Evolutionary conservation across 2,329 filamentous ascomycete genomes (phyloP).

Genomic region (Neopestalotiopsis sp.): DNA sequence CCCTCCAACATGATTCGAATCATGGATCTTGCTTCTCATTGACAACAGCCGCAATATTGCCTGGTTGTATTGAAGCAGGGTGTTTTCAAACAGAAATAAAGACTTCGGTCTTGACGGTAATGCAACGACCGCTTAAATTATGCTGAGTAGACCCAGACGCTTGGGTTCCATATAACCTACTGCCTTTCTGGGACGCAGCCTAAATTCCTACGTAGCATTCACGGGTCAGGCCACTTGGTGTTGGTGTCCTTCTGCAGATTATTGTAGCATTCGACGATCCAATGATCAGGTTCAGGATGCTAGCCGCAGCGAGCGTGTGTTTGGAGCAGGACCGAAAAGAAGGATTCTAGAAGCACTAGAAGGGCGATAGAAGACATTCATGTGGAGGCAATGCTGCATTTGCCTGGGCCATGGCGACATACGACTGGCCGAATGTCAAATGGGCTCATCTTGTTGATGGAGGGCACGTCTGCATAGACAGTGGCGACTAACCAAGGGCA

Average conservation of each 20-base stretch:
- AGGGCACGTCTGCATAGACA: slow-evolving; percentile 8
- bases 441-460: neutral
- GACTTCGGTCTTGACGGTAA: neutral
- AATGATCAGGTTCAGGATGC: slow-evolving; percentile 14
- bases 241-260: neutral
- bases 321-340: neutral
- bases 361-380: slow-evolving; percentile 7
- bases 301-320: neutral
- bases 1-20: no score
- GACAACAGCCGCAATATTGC: no score
- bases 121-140: neutral
- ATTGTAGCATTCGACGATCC: neutral
- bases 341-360: slow-evolving; percentile 17
- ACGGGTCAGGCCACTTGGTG: neutral
- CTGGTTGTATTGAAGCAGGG: no score
- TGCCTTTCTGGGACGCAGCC: slow-evolving; percentile 11
- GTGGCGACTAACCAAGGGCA: neutral
- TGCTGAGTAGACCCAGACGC: neutral
- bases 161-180: neutral
- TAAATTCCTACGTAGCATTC: neutral
- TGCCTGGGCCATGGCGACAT: neutral
- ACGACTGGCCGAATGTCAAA: slow-evolving; percentile 1
- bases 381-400: neutral
- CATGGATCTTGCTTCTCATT: no score
- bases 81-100: neutral